Base-by-base conservation (phyloP, 2,329 filamentous ascomycete genomes). In the Fonsecaea erecta region DNA sequence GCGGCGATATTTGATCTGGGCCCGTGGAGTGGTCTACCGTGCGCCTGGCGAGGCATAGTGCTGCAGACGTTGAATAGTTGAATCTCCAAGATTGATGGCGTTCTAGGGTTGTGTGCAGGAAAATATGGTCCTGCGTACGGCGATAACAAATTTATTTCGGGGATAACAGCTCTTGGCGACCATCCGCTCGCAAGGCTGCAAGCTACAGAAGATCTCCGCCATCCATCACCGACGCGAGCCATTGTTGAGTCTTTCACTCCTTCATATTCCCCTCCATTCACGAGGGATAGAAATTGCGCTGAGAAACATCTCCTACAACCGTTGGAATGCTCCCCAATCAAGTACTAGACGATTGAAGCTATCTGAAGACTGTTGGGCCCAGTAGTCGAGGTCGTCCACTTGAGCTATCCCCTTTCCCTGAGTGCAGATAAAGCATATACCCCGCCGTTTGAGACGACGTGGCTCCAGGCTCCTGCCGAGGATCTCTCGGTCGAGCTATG, bases 21-120 rank as follows among this genome's bases (percentile, higher is more conserved):
- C 59, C 71, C 68, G 67, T 74, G 71, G 68, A 75, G 69, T 61
- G 67, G 72, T 64, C 70, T 70, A 56, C 68, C 70, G 63, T 73
- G 68, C 51, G 66, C 55, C 70, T 71, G 66, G 32, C 71, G 67
- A 52, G 71, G 70, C 71, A 72, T 72, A 4, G 34, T 65, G 8
- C 3, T 48, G 8, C 18, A 14, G 18, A 24, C 4, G 11, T 24
- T 24, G 43, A 24, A 48, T 12, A 48, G 18, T 48, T 24, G 43
- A 11, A 21, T 18, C 43, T 24, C 7, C 21, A 12, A 16, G 21
- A 48, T 3, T 14, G 43, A 48, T 48, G 18, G 43, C 43, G 43
- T 9, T 24, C 43, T 24, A 3, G 21, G 11, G 18, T 48, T 48
- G 43, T 48, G 43, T 11, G 18, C 43, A 24, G 18, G 18, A 48